Conservation (phyloP, 495 filamentous ascomycete species). For the Penicillium daleae region DNA sequence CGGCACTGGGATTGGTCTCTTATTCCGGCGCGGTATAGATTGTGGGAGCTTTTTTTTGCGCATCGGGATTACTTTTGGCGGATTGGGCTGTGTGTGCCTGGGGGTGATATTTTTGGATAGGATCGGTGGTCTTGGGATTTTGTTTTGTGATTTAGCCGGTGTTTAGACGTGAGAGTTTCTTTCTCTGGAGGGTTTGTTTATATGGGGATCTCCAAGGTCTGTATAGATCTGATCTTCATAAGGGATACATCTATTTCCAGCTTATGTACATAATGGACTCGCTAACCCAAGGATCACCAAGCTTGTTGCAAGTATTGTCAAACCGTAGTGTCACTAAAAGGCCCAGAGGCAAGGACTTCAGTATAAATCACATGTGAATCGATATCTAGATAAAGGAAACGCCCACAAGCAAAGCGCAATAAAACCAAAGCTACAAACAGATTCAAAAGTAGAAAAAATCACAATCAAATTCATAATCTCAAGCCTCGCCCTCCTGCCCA, state of each 20-base stretch:
- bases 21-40: slow-evolving; percentile 66
- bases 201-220: background rate
- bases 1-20: slow-evolving; percentile 38
- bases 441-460: background rate
- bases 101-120: slow-evolving; percentile 64
- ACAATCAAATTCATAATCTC: slow-evolving; percentile 8
- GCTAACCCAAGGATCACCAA: background rate
- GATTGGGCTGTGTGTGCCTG: slow-evolving; percentile 85
- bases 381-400: background rate
- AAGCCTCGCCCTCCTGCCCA: background rate
- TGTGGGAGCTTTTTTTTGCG: slow-evolving; percentile 92
- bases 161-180: background rate
- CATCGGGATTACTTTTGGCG: slow-evolving; percentile 98
- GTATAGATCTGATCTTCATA: background rate
- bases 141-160: background rate
- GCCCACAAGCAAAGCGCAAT: background rate
- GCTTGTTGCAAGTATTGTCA: background rate
- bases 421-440: background rate
- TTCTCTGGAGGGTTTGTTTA: background rate
- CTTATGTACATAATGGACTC: background rate
- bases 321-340: too few species aligned
- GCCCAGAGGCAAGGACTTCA: background rate
- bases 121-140: background rate
- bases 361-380: background rate
- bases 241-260: background rate